Evolutionary conservation across 805 yeast genomes (phyloP).

Genomic region (Ogataea degrootiae): DNA sequence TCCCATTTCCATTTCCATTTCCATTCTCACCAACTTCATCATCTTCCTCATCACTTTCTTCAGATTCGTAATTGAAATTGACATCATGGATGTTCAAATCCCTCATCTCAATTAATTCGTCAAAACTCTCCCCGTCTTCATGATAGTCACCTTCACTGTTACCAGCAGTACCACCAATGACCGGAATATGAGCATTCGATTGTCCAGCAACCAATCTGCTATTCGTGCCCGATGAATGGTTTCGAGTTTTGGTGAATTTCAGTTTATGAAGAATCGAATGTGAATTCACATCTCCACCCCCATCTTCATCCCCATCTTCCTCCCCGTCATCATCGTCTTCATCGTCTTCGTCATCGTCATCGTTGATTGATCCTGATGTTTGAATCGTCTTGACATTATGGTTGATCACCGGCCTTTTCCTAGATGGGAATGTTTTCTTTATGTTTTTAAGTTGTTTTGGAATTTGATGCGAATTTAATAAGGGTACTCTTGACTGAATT

Average conservation of each 20-base stretch:
- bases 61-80: conserved; percentile 5
- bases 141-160: not conserved
- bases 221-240: too few relatives aligned
- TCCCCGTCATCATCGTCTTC: not conserved
- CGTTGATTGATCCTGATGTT: not conserved
- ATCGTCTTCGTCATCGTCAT: not conserved
- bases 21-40: not conserved
- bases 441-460: not conserved
- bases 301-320: not conserved
- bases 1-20: too few relatives aligned
- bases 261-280: too few relatives aligned
- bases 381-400: conserved; percentile 9
- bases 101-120: conserved; percentile 1
- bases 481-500: not conserved
- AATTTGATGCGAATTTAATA: not conserved
- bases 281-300: not conserved
- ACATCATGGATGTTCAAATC: conserved; percentile 3
- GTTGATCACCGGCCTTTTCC: conserved; percentile 6
- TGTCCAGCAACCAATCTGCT: too few relatives aligned
- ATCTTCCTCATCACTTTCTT: not conserved
- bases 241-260: too few relatives aligned
- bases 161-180: too few relatives aligned
- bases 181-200: too few relatives aligned
- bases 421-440: not conserved
- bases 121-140: not conserved